Percentiles rank a stretch among this genome's conserved stretches.
Conservation (phyloP, 225 moss, liverwort and hornwort genomes). For the Takakia lepidozioides region DNA sequence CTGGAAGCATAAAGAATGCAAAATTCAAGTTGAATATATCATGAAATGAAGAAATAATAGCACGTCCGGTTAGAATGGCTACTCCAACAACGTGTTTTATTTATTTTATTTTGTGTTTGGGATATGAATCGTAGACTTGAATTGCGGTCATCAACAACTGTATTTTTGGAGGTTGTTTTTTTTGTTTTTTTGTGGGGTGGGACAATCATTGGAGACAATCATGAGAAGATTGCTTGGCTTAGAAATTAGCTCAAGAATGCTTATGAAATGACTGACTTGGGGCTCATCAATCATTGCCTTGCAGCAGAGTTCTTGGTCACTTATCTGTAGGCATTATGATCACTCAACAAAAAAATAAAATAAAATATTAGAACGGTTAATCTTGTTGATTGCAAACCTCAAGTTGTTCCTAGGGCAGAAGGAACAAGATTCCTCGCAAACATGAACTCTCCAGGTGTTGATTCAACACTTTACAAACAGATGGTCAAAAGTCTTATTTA, state of each 20-base stretch:
- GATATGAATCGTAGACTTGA: neutral
- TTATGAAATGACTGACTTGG: neutral
- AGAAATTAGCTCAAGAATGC: neutral
- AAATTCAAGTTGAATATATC: too few species aligned
- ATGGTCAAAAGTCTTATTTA: neutral
- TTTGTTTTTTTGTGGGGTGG: neutral
- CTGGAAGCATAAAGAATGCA: too few species aligned
- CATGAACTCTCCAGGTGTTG: neutral
- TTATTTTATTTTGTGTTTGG: too few species aligned
- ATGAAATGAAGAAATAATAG: neutral
- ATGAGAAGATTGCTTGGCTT: neutral
- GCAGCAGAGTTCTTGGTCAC: neutral
- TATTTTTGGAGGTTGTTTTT: neutral
- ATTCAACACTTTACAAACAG: neutral
- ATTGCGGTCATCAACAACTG: neutral
- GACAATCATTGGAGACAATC: neutral
- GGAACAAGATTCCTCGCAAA: neutral
- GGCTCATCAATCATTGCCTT: neutral
- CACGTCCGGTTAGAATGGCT: neutral
- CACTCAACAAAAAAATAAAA: neutral
- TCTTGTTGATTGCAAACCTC: neutral
- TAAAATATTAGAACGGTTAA: neutral
- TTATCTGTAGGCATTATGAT: neutral
- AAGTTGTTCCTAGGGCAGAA: neutral
- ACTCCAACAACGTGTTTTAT: too few species aligned